Percentiles rank a stretch among this genome's conserved stretches.
Conservation (phyloP, 805 yeast genomes). For the Pichia exigua region DNA sequence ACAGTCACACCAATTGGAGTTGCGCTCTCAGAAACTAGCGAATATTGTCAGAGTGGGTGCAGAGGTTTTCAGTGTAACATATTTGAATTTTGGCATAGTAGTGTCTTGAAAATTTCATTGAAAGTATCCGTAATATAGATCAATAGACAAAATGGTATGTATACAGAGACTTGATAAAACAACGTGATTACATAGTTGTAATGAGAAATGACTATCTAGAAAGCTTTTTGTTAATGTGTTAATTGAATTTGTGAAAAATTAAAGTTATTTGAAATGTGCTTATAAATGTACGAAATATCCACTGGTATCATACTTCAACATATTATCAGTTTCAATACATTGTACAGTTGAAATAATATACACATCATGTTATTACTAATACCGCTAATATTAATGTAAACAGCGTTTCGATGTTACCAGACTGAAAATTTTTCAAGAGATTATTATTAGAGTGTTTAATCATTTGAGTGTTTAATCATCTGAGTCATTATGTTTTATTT, state of each 20-base stretch:
- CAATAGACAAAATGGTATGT: constrained; percentile 13
- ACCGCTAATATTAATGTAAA: no score
- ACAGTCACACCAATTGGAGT: neutral
- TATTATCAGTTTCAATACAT: no score
- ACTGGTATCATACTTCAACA: neutral
- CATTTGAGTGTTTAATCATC: no score
- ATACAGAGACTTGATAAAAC: neutral
- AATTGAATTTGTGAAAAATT: no score
- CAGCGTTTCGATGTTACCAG: no score
- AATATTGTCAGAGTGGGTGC: neutral
- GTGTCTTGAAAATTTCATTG: neutral
- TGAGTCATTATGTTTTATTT: no score
- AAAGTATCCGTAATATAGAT: constrained; percentile 5
- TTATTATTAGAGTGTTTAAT: no score
- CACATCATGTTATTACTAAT: no score
- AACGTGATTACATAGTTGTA: neutral
- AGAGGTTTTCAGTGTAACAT: neutral
- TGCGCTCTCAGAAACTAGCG: neutral
- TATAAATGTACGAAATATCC: neutral
- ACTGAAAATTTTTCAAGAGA: no score
- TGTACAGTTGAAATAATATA: no score
- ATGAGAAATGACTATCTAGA: neutral
- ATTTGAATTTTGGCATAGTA: neutral
- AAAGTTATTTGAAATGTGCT: neutral
- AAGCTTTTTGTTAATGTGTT: neutral